Evolutionary conservation across 2,329 filamentous ascomycete species (phyloP).

Genomic region (Colletotrichum melonis): DNA sequence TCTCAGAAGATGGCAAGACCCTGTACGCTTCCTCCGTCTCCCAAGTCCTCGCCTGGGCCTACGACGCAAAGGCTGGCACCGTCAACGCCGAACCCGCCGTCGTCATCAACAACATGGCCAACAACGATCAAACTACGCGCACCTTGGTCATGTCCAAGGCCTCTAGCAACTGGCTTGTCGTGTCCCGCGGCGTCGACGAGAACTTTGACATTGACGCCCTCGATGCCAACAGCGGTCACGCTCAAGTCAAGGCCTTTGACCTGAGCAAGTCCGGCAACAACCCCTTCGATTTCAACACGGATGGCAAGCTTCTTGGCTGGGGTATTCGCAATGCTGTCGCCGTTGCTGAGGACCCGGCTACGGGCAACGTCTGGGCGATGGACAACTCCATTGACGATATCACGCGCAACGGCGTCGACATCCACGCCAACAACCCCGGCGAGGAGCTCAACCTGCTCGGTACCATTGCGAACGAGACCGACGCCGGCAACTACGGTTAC

Average conservation of each 20-base stretch:
- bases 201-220: conserved; percentile 71
- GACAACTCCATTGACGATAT: conserved; percentile 79
- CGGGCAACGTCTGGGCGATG: conserved; percentile 67
- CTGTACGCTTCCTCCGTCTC: conserved; percentile 68
- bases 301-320: conserved; percentile 69
- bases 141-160: conserved; percentile 72
- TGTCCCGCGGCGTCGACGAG: conserved; percentile 72
- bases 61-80: conserved; percentile 65
- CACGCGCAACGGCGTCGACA: conserved; percentile 65
- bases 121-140: conserved; percentile 71
- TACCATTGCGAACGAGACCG: conserved; percentile 55
- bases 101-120: conserved; percentile 60
- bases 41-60: conserved; percentile 73
- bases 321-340: conserved; percentile 80
- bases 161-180: conserved; percentile 67
- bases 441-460: conserved; percentile 82
- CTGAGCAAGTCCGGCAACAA: conserved; percentile 43
- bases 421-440: conserved; percentile 76
- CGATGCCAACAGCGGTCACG: conserved; percentile 65
- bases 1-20: conserved; percentile 63
- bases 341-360: conserved; percentile 69
- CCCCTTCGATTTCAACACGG: conserved; percentile 58
- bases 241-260: conserved; percentile 73
- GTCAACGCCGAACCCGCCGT: conserved; percentile 61
- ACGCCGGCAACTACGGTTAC: conserved; percentile 43